Percentiles rank a stretch among this genome's conserved stretches.
Evolutionary conservation across 306 rosid genomes (phyloP).

Genomic region (Betula pendula): DNA sequence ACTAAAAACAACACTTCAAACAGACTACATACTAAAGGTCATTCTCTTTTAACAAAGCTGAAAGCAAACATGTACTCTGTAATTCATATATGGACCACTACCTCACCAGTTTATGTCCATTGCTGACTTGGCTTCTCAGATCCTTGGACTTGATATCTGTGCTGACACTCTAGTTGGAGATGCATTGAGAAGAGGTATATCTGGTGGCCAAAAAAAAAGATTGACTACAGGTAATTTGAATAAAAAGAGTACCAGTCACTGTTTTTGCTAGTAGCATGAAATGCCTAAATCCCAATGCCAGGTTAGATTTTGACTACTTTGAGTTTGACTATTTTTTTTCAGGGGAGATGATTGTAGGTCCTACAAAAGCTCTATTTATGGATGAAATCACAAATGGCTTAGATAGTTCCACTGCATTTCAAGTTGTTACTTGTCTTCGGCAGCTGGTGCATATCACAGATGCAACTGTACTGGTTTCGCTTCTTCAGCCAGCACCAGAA

Average conservation of each 20-base stretch:
- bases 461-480: constrained; percentile 38
- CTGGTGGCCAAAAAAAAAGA: constrained; percentile 55
- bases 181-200: constrained; percentile 47
- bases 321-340: not conserved
- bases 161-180: constrained; percentile 50
- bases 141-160: constrained; percentile 51
- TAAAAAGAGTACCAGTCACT: not conserved
- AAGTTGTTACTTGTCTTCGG: constrained; percentile 1
- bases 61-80: not conserved
- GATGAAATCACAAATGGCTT: constrained; percentile 11
- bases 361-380: constrained; percentile 27
- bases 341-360: constrained; percentile 54
- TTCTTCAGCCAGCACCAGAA: constrained; percentile 58
- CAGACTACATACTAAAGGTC: constrained; percentile 57
- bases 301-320: not conserved
- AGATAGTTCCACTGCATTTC: constrained; percentile 15
- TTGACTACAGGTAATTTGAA: constrained; percentile 41
- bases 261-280: too few relatives aligned
- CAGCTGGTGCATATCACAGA: not conserved
- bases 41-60: not conserved
- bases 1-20: constrained; percentile 39
- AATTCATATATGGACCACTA: not conserved
- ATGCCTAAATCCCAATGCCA: not conserved
- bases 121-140: constrained; percentile 26
- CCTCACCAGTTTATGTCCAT: not conserved